These are phyloP conservation scores for Cylindricascospora bacillispora DNA, from an alignment of 1,139 yeast species.

Conservation along the genomic window DNA sequence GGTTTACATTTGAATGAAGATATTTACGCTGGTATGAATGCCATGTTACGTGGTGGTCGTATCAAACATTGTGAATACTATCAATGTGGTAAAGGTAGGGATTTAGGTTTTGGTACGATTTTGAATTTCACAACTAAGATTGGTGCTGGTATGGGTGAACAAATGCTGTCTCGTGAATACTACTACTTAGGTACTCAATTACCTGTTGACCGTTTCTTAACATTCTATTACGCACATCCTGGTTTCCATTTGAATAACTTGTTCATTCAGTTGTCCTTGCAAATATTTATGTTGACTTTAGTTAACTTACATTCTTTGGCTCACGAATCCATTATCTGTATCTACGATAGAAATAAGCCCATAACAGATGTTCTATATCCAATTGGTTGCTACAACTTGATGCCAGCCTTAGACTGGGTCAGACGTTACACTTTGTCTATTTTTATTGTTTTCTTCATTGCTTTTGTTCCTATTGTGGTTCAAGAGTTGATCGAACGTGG, in stretches of 20 bases:
- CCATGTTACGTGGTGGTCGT: constrained; percentile 95
- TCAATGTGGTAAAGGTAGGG: constrained; percentile 99
- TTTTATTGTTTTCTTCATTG: constrained; percentile 95
- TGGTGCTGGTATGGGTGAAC: constrained; percentile 99
- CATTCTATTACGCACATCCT: constrained; percentile 97
- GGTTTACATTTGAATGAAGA: constrained; percentile 98
- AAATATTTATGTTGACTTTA: constrained; percentile 80
- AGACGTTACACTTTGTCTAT: constrained; percentile 95
- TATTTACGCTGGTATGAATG: constrained; percentile 99
- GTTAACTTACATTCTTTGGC: constrained; percentile 86
- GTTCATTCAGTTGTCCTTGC: constrained; percentile 90
- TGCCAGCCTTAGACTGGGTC: constrained; percentile 91
- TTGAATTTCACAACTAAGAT: constrained; percentile 97
- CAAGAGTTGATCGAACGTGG: constrained; percentile 98
- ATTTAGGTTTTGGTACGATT: constrained; percentile 97
- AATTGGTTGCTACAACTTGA: constrained; percentile 82
- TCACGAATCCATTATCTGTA: constrained; percentile 79
- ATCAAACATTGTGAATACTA: constrained; percentile 98
- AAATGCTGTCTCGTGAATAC: constrained; percentile 95
- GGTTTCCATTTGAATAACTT: constrained; percentile 98
- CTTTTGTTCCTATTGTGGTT: constrained; percentile 89
- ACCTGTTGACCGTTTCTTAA: constrained; percentile 91
- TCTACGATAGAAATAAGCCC: constrained; percentile 74
- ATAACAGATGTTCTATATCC: constrained; percentile 77
- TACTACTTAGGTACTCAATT: constrained; percentile 95